A percentile compares a stretch with the other conserved stretches of the same genome.
phyloP scores from a whole-genome alignment of 106 monocot species.

The Apostasia shenzhenica region DNA sequence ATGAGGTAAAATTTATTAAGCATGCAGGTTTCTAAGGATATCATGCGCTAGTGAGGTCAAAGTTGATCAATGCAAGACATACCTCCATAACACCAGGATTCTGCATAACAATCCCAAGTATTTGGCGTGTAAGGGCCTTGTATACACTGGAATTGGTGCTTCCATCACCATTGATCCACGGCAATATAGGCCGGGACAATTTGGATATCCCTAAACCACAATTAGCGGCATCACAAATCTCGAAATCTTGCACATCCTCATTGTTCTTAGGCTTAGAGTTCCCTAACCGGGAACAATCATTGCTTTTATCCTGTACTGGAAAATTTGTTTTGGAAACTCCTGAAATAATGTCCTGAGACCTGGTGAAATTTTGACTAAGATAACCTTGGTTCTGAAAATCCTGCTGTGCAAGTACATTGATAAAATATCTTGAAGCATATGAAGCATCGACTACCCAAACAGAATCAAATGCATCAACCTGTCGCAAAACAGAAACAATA shows the following conservation, averaged over 20 bases:
- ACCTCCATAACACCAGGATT: slow-evolving; percentile 95
- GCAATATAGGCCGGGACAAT: slow-evolving; percentile 52
- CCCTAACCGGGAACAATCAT: slow-evolving; percentile 4
- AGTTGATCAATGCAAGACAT: not conserved
- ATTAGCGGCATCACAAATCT: not conserved
- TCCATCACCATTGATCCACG: slow-evolving; percentile 96
- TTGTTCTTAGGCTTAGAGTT: not conserved
- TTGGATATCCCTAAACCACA: slow-evolving; percentile 3
- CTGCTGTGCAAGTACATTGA: slow-evolving; percentile 14
- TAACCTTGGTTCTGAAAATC: slow-evolving; percentile 10
- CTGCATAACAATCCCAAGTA: slow-evolving; percentile 87
- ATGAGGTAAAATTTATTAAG: too few species aligned
- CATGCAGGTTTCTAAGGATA: too few species aligned
- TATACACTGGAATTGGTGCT: slow-evolving; percentile 57
- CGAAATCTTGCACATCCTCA: slow-evolving; percentile 12
- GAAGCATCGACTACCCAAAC: slow-evolving; percentile 53
- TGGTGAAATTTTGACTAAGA: slow-evolving; percentile 4
- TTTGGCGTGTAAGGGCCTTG: slow-evolving; percentile 61
- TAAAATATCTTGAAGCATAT: slow-evolving; percentile 61
- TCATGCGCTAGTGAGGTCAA: not conserved
- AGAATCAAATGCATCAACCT: slow-evolving; percentile 84
- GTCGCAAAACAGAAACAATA: not conserved
- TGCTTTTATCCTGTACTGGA: slow-evolving; percentile 1
- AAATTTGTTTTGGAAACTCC: slow-evolving; percentile 7
- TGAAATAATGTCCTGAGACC: slow-evolving; percentile 8